Percentiles rank a stretch among this genome's conserved stretches.
Evolutionary conservation across 345 rosid species (phyloP).

Genomic region (Citrus unshiu): DNA sequence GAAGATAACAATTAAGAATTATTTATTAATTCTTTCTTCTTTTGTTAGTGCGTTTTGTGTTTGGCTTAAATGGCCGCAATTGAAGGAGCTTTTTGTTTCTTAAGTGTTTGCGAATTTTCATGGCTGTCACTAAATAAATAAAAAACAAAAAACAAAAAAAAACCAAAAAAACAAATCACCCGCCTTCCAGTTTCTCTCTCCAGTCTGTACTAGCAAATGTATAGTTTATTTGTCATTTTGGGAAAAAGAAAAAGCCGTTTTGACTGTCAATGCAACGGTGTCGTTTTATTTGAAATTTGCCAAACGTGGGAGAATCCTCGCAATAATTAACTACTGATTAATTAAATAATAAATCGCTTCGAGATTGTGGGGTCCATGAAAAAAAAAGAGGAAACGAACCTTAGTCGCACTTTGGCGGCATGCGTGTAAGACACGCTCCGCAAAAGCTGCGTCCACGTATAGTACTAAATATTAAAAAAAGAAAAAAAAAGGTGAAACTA

Average conservation of each 20-base stretch:
- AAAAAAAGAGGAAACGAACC: neutral
- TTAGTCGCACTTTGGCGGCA: neutral
- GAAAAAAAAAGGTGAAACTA: no score
- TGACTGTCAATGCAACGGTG: neutral
- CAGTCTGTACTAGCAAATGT: no score
- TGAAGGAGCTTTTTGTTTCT: slow-evolving; percentile 7
- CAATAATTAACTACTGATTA: no score
- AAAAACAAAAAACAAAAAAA: neutral
- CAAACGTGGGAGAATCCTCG: no score
- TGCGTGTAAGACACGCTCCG: neutral
- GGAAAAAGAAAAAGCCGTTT: neutral
- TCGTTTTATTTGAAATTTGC: no score
- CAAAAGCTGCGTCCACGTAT: neutral
- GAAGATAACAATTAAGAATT: neutral
- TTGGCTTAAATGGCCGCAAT: slow-evolving; percentile 12
- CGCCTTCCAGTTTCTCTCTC: neutral
- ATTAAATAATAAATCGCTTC: no score
- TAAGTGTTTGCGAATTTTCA: slow-evolving; percentile 41
- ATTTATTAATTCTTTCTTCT: no score
- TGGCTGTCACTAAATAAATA: slow-evolving; percentile 32
- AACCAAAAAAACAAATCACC: neutral
- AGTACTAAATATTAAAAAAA: no score
- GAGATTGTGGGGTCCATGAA: neutral
- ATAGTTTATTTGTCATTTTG: no score
- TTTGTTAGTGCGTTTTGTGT: neutral